These are phyloP conservation scores for Sarocladiaceae sp. DNA, from an alignment of 2,329 filamentous ascomycete species.

Conservation along the genomic window DNA sequence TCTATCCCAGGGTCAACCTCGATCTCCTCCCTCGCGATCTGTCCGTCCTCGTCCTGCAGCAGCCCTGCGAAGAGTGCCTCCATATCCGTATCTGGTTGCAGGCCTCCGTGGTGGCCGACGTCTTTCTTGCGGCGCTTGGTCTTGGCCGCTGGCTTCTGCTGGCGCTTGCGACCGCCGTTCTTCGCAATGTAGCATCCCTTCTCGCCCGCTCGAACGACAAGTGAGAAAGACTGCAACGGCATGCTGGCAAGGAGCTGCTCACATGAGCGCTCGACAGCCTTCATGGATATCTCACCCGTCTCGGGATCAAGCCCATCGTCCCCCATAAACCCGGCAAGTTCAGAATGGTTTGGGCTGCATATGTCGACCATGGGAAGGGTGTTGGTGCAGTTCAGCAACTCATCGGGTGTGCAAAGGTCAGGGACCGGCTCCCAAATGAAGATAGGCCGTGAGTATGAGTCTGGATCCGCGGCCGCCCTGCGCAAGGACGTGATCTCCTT, in stretches of 20 bases:
- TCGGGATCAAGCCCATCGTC: conserved; percentile 42
- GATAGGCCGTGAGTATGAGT: conserved; percentile 50
- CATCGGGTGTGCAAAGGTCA: conserved; percentile 70
- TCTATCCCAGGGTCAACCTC: conserved; percentile 59
- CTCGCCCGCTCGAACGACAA: conserved; percentile 66
- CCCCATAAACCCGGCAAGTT: conserved; percentile 82
- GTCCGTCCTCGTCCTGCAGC: conserved; percentile 45
- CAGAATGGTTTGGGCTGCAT: conserved; percentile 76
- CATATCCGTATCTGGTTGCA: conserved; percentile 58
- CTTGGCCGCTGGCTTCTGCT: conserved; percentile 17
- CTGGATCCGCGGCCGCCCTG: conserved; percentile 25
- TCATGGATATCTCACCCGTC: conserved; percentile 46
- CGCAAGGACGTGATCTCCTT: conserved; percentile 59
- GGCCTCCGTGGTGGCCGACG: conserved; percentile 32
- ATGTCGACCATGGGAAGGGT: conserved; percentile 55
- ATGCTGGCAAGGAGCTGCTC: conserved; percentile 58
- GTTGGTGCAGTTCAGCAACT: conserved; percentile 59
- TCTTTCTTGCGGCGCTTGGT: conserved; percentile 33
- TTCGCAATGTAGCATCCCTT: conserved; percentile 62
- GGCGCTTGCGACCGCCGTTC: conserved; percentile 47
- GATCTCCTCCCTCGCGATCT: conserved; percentile 50
- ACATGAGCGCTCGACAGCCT: conserved; percentile 50
- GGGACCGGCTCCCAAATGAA: conserved; percentile 97
- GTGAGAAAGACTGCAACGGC: conserved; percentile 57
- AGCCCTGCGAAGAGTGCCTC: conserved; percentile 54